Evolutionary conservation across 345 rosid genomes (phyloP), one percentile per base, ranked within the genome.

Genomic region (Hibiscus syriacus): DNA sequence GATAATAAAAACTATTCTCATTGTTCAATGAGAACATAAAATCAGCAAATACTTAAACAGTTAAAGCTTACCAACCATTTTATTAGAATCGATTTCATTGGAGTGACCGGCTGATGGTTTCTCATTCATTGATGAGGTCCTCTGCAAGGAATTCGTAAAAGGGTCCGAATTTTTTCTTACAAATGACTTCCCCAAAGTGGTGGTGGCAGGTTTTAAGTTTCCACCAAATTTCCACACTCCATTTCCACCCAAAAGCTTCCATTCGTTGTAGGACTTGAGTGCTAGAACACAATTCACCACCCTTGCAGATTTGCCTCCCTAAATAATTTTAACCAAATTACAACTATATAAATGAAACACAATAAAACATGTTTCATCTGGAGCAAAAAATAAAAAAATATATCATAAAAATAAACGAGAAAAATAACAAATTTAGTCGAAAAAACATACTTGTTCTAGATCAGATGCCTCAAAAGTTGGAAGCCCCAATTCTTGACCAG

Each of bases 401-500:
- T n/a, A 66, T 43, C 45, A 29, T 45, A 53, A 23, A 52, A 52
- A 52, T 52, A 52, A 27, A 52, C 20, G 55, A 9, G 23, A 11
- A 17, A 30, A 48, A 52, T 39, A 32, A n/a, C 6, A 25, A 64
- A 48, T 5, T 45, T 4, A 4, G 17, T 23, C n/a, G n/a, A n/a
- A 1, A 56, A 65, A 38, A 11, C 85, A 63, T 77, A 87, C 97
- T 56, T 90, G 97, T 74, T 90, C 94, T 26, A 90, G 87, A 88
- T 90, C 97, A 70, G 94, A 90, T 49, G 94, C 97, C 61, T 90
- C 97, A 74, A 88, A 90, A 16, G 85, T 82, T 11, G 97, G 94
- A 72, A 88, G 65, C 17, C 94, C 90, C 78, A 86, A 69, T 46
- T 83, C 86, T 41, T 88, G 87, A 34, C 81, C 83, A 71, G 90